Evolutionary conservation across 257 asterid genomes (phyloP).

Genomic region (Scutellaria minor): DNA sequence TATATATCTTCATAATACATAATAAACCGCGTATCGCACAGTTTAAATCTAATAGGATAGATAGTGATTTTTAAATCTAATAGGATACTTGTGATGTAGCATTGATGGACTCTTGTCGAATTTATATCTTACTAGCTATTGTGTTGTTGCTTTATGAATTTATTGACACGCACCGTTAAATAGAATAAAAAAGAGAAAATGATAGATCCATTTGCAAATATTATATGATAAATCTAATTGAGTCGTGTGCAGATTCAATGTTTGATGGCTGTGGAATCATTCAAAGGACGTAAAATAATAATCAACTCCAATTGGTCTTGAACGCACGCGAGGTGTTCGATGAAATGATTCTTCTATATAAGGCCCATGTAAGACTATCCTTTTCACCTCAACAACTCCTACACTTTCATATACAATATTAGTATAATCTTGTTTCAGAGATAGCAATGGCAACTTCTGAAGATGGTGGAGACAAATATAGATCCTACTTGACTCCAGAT

Average conservation of each 20-base stretch:
- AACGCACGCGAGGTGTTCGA: slow-evolving; percentile 6
- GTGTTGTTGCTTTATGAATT: too few relatives aligned
- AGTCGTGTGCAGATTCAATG: neutral
- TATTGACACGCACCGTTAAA: too few relatives aligned
- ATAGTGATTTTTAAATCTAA: too few relatives aligned
- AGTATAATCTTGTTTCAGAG: neutral
- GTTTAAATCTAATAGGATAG: too few relatives aligned
- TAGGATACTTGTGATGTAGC: too few relatives aligned
- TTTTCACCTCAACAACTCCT: neutral
- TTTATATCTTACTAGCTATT: too few relatives aligned
- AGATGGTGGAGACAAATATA: slow-evolving; percentile 53
- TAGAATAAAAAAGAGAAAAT: too few relatives aligned
- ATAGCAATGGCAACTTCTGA: slow-evolving; percentile 42
- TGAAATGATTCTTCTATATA: slow-evolving; percentile 24
- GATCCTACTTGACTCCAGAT: slow-evolving; percentile 64
- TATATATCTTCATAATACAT: too few relatives aligned
- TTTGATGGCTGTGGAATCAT: neutral
- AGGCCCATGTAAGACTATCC: neutral
- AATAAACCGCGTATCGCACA: too few relatives aligned
- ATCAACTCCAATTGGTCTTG: neutral
- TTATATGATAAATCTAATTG: neutral
- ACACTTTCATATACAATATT: neutral
- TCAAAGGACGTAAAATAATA: neutral
- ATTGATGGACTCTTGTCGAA: too few relatives aligned
- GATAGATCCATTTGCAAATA: too few relatives aligned